Base-by-base conservation (phyloP, 345 rosid species). In the Brassica cretica region DNA sequence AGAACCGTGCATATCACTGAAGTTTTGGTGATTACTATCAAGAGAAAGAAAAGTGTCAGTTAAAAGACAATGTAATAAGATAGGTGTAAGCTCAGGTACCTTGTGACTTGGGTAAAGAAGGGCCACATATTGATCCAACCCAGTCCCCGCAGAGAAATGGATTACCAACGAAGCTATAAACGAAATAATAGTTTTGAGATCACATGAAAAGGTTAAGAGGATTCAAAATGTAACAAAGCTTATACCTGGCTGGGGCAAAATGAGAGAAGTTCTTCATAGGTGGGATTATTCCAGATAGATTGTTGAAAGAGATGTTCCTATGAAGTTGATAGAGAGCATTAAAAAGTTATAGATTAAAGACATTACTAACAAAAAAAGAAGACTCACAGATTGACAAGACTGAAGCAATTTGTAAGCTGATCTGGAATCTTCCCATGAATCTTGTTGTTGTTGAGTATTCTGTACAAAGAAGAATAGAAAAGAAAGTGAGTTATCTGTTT, bases 281-380 rank as follows among this genome's bases (percentile, higher is more conserved):
- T 3, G 98, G 97, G 61, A 91, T 76, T n/a, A 80, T 24, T 33
- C 99, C 99, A 0, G 99, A 90, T 27, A 96, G 76, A 74, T 93
- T 93, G 86, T 96, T 96, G 84, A 84, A 83, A 8, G 99, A 91
- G 30, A 96, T 80, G 79, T 96, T 91, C 88, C 99, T 96, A 59
- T 21, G 2, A 68, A 5, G 7, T 6, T 0, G 2, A 46, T 64
- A 44, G 49, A 33, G 25, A 49, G 27, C 21, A 19, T 19, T 19
- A 19, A 19, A 19, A 19, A 19, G 21, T 19, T 19, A 19, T 19
- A 19, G 21, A 19, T 19, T 19, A 19, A 19, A 19, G 25, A 60
- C 1, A 7, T 41, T 12, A 62, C 15, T 21, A 56, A 8, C 11
- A n/a, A 32, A 18, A 18, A 29, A 49, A 58, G 37, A 67, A 71